These are phyloP conservation scores for Orobanche coerulescens DNA, from an alignment of 257 asterid genomes.

Conservation along the genomic window DNA sequence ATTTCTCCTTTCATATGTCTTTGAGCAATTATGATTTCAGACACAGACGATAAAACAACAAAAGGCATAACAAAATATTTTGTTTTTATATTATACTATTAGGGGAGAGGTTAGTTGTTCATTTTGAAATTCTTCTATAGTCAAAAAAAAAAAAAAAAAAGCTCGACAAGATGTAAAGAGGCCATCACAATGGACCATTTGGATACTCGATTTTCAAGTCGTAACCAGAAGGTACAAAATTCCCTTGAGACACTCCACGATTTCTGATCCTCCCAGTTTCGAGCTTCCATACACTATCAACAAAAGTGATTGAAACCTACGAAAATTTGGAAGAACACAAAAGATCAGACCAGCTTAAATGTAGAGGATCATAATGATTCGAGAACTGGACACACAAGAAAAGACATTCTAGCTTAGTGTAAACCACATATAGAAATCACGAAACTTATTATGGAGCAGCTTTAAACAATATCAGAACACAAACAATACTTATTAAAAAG, in stretches of 20 bases:
- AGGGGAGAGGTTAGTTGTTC: neutral
- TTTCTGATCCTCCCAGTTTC: constrained; percentile 94
- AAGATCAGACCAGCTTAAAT: too few species aligned
- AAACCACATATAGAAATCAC: neutral
- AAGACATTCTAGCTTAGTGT: neutral
- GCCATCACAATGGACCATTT: constrained; percentile 15
- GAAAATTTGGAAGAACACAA: neutral
- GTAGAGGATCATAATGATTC: too few species aligned
- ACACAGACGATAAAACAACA: neutral
- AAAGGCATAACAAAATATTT: neutral
- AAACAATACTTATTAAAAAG: neutral
- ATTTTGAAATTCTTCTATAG: neutral
- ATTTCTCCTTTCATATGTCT: too few species aligned
- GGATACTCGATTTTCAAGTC: constrained; percentile 37
- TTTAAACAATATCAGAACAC: neutral
- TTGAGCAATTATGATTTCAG: neutral
- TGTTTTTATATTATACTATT: neutral
- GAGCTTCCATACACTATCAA: constrained; percentile 92
- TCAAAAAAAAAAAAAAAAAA: neutral
- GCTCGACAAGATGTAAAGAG: neutral
- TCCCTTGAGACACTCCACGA: constrained; percentile 85
- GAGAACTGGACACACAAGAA: neutral
- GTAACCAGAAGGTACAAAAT: constrained; percentile 76
- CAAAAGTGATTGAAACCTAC: constrained; percentile 91
- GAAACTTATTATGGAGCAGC: neutral